A percentile compares a stretch with the other conserved stretches of the same genome.
Evolutionary conservation across 768 basidiomycete species (phyloP).

Genomic region (Mycena olivaceomarginata): DNA sequence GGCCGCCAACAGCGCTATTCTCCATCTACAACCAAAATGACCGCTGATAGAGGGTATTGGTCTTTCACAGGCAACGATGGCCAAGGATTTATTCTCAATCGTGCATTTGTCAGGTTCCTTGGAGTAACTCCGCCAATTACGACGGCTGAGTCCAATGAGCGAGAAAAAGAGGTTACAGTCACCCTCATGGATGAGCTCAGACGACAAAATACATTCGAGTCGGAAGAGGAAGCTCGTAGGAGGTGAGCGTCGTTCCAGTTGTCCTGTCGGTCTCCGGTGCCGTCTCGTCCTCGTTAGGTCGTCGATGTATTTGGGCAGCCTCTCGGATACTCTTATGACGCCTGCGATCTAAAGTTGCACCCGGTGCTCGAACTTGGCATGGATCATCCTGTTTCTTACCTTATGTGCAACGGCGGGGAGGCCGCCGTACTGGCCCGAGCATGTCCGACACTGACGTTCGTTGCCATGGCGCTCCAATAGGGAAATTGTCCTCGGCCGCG

Average conservation of each 20-base stretch:
- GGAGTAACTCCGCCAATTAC: conserved; percentile 94
- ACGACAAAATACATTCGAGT: conserved; percentile 92
- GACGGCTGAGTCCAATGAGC: conserved; percentile 81
- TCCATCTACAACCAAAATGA: conserved; percentile 52
- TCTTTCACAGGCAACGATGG: not conserved
- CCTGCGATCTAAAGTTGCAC: conserved; percentile 22
- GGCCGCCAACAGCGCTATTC: conserved; percentile 22
- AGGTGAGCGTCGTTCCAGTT: conserved; percentile 74
- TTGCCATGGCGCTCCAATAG: conserved; percentile 63
- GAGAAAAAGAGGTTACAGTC: conserved; percentile 88
- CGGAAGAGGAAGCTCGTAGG: conserved; percentile 89
- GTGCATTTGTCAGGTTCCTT: conserved; percentile 70
- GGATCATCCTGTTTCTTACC: conserved; percentile 1
- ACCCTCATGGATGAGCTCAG: conserved; percentile 95
- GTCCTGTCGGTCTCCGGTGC: conserved; percentile 19
- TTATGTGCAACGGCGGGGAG: conserved; percentile 18
- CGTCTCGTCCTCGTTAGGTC: conserved; percentile 28
- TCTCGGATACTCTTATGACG: conserved; percentile 14
- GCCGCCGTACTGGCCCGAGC: conserved; percentile 10
- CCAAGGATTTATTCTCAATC: conserved; percentile 27
- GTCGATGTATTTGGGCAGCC: conserved; percentile 2
- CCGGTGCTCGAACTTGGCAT: conserved; percentile 3
- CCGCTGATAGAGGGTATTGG: conserved; percentile 59
- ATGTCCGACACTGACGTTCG: conserved; percentile 39
- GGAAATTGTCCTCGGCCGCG: conserved; percentile 94